A percentile compares a stretch with the other conserved stretches of the same genome.
These are phyloP conservation scores for Suillus clintonianus DNA, from an alignment of 768 basidiomycete genomes.

Conservation along the genomic window DNA sequence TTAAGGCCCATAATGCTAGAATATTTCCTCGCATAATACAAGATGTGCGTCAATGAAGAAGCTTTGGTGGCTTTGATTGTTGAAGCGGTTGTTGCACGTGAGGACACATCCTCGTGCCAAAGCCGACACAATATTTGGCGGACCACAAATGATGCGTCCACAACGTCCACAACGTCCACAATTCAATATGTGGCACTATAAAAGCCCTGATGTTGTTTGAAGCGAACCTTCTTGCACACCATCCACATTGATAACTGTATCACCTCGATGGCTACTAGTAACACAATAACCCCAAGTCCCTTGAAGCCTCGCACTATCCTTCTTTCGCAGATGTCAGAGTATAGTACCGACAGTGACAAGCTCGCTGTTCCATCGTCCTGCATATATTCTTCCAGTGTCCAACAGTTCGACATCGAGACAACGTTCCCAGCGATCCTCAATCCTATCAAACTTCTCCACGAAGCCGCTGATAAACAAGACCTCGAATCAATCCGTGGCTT, in stretches of 20 bases:
- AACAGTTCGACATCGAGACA: conserved; percentile 32
- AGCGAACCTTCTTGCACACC: no score
- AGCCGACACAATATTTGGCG: not conserved
- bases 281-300: not conserved
- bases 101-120: not conserved
- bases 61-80: not conserved
- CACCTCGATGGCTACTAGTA: not conserved
- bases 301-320: not conserved
- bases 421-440: conserved; percentile 39
- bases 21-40: no score
- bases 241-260: no score
- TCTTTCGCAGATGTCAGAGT: conserved; percentile 20
- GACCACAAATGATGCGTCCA: not conserved
- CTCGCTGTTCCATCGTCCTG: conserved; percentile 25
- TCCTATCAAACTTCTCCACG: conserved; percentile 28
- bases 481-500: conserved; percentile 30
- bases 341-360: conserved; percentile 25
- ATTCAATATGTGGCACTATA: not conserved
- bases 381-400: not conserved
- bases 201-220: not conserved
- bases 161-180: not conserved
- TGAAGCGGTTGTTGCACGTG: not conserved
- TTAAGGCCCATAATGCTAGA: not conserved
- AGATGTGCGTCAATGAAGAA: not conserved
- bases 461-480: conserved; percentile 24